These are phyloP conservation scores for Cercospora sojina DNA, from an alignment of 2,329 filamentous ascomycete species.

Conservation along the genomic window DNA sequence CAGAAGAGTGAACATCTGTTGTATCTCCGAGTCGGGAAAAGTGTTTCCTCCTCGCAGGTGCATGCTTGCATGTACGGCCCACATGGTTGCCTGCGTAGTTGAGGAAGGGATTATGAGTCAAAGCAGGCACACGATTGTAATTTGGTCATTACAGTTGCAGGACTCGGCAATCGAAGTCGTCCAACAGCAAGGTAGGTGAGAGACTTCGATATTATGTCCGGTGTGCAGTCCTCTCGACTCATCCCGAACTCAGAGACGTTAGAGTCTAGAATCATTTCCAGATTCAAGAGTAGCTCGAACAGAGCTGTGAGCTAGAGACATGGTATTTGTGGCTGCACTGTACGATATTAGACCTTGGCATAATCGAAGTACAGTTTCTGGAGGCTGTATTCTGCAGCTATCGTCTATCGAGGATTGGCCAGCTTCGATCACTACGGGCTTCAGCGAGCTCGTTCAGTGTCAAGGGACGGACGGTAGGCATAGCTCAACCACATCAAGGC, in stretches of 20 bases:
- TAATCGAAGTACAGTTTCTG: not conserved
- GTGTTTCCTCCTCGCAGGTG: not conserved
- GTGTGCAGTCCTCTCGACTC: not conserved
- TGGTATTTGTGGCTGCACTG: not conserved
- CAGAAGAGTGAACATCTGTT: not conserved
- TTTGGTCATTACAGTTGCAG: not conserved
- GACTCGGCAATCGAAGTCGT: not conserved
- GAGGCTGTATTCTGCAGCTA: not conserved
- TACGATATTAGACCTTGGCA: not conserved
- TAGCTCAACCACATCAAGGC: not conserved
- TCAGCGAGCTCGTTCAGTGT: not conserved
- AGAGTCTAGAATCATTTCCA: not conserved
- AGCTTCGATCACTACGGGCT: not conserved
- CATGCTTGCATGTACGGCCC: not conserved
- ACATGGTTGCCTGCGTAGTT: not conserved
- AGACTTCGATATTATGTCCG: not conserved
- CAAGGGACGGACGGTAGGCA: not conserved
- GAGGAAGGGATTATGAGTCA: not conserved
- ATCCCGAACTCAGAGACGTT: not conserved
- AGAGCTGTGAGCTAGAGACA: not conserved
- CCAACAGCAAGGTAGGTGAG: not conserved
- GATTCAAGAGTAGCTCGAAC: not conserved
- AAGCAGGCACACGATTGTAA: not conserved
- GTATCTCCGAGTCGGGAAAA: not conserved
- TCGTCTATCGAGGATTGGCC: not conserved